phyloP scores from a whole-genome alignment of 345 rosid genomes.

The Corymbia maculata region DNA sequence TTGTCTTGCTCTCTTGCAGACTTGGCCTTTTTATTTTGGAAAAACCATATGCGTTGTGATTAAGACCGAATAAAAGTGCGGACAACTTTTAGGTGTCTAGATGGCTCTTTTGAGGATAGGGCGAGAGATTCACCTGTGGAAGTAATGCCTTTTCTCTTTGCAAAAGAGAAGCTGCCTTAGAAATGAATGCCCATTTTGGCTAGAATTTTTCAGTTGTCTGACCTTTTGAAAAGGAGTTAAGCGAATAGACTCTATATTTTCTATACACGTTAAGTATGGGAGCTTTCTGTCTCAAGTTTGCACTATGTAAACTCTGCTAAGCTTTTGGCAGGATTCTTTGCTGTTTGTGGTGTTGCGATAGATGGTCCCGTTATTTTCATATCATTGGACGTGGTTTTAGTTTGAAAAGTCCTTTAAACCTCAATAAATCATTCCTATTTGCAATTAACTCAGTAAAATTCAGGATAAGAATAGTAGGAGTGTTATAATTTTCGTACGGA shows the following conservation, averaged over 20 bases:
- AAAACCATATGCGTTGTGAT: too few relatives aligned
- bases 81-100: neutral
- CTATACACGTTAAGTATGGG: neutral
- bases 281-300: conserved; percentile 4
- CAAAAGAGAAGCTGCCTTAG: conserved; percentile 1
- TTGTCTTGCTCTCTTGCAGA: neutral
- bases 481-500: neutral
- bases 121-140: neutral
- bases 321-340: conserved; percentile 44
- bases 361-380: conserved; percentile 31
- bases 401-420: conserved; percentile 13
- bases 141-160: neutral
- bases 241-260: conserved; percentile 16
- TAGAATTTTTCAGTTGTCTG: conserved; percentile 13
- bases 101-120: neutral
- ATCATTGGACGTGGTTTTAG: conserved; percentile 20
- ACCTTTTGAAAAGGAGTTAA: conserved; percentile 20
- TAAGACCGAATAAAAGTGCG: neutral
- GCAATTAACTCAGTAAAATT: conserved; percentile 4
- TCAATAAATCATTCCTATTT: conserved; percentile 4
- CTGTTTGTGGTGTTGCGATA: conserved; percentile 23
- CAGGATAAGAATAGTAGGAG: too few relatives aligned
- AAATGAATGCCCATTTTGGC: conserved; percentile 14
- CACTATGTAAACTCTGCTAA: conserved; percentile 17
- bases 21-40: neutral